Base-by-base conservation (phyloP, 2,329 filamentous ascomycete species). In the Claviceps sp. region DNA sequence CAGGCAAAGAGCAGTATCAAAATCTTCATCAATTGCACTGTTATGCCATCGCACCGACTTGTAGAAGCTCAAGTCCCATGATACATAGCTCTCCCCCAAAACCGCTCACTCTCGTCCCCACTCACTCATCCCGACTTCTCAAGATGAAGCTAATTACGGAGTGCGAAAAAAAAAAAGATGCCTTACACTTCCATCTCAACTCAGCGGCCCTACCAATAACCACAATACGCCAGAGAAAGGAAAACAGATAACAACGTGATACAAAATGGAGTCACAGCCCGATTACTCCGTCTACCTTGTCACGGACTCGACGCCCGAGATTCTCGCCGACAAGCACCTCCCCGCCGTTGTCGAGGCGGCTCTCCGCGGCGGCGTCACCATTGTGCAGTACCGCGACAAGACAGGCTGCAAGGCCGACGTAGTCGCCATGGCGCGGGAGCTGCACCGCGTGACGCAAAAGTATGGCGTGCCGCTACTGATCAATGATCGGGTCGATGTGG, bases 371-470 rank as follows among this genome's bases (percentile, higher is more conserved):
- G 89, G 89, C 73, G 87, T 86, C 44, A 91, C 86, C 2, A 73
- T 93, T 46, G 86, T 97, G 39, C 91, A 97, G 71, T 90, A 91
- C 64, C 81, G 91, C 65, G 89, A 96, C 72, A 96, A 97, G 72
- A 81, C 75, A 43, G 84, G 81, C 62, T 84, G 90, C 60, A 93
- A 86, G 1, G 80, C 76, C 19, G 73, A 73, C 11, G 77, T 93
- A 56, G 78, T 95, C 47, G 70, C 75, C n/a, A 86, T 77, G 43
- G 90, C 84, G 16, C 77, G 75, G 59, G 75, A 72, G 58, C 75
- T 97, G 49, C 89, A 95, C 65, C 66, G 71, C 40, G 71, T 93
- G 56, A 91, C 89, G 19, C 73, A 73, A 57, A 72, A 73, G 47
- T 75, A 85, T 62, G 73, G 74, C 16, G 80, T 95, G 3, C 91